Conservation (phyloP, 1,284 basidiomycete genomes). For the Schizophyllum commune region DNA sequence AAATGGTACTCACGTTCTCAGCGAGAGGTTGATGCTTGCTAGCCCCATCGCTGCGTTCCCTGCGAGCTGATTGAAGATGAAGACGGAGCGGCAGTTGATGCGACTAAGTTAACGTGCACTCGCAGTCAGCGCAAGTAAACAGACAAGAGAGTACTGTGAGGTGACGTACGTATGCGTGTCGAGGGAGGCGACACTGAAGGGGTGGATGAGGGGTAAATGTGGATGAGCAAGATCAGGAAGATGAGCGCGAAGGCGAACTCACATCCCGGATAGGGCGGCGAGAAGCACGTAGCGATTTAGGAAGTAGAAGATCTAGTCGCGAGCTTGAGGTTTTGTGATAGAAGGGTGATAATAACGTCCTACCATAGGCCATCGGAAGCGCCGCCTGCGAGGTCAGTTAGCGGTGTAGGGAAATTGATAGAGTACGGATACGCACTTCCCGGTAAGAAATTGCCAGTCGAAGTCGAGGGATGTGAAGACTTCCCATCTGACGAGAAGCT, state of each 20-base stretch:
- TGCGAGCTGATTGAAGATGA: slow-evolving; percentile 60
- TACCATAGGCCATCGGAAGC: slow-evolving; percentile 60
- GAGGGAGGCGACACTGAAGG: slow-evolving; percentile 42
- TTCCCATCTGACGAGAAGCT: slow-evolving; percentile 41
- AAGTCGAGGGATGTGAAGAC: slow-evolving; percentile 58
- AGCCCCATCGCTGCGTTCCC: slow-evolving; percentile 69
- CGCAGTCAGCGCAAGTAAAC: neutral
- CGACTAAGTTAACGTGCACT: slow-evolving; percentile 5
- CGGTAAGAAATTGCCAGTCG: slow-evolving; percentile 57
- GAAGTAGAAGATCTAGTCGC: slow-evolving; percentile 63
- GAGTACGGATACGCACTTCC: slow-evolving; percentile 18
- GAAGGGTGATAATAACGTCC: neutral
- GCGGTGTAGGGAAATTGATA: neutral
- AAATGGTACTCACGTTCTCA: slow-evolving; percentile 43
- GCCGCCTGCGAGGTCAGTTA: neutral
- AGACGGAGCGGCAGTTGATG: slow-evolving; percentile 60
- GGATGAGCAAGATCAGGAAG: too few species aligned
- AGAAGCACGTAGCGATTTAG: slow-evolving; percentile 63
- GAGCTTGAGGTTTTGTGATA: neutral
- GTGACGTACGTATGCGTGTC: slow-evolving; percentile 22
- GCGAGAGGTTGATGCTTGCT: slow-evolving; percentile 72
- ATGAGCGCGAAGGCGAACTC: slow-evolving; percentile 4
- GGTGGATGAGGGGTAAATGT: too few species aligned
- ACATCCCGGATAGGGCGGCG: slow-evolving; percentile 68
- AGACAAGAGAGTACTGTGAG: neutral